Evolutionary conservation across 371 early-diverging fungal species (phyloP).

Genomic region (Coemansia sp.): DNA sequence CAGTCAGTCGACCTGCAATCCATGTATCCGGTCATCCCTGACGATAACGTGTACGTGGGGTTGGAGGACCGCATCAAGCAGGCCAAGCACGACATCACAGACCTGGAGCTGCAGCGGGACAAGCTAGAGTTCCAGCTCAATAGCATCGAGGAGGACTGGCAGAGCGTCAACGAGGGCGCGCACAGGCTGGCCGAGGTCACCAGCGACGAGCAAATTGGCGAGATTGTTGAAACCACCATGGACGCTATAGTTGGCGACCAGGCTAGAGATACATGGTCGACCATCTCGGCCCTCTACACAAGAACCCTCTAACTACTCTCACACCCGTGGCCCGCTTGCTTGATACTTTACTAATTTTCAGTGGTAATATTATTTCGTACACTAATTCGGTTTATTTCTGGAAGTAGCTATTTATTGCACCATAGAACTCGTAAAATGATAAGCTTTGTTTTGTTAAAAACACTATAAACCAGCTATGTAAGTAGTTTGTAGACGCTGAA

Average conservation of each 20-base stretch:
- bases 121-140: constrained; percentile 48
- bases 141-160: constrained; percentile 52
- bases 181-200: constrained; percentile 20
- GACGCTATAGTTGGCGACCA: constrained; percentile 46
- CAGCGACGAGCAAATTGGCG: constrained; percentile 5
- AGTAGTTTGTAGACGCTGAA: too few relatives aligned
- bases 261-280: constrained; percentile 34
- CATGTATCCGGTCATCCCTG: constrained; percentile 46
- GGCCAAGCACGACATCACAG: constrained; percentile 38
- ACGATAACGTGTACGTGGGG: constrained; percentile 42
- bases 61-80: constrained; percentile 40
- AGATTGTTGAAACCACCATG: constrained; percentile 31
- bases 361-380: too few relatives aligned
- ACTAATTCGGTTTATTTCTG: too few relatives aligned
- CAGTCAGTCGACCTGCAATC: constrained; percentile 15
- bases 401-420: too few relatives aligned
- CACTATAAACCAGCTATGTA: too few relatives aligned
- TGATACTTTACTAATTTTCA: too few relatives aligned
- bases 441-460: too few relatives aligned
- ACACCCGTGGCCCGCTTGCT: too few relatives aligned
- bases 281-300: constrained; percentile 27
- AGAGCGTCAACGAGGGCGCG: constrained; percentile 34
- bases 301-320: constrained; percentile 1
- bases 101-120: constrained; percentile 50
- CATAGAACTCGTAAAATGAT: too few relatives aligned